Base-by-base conservation (phyloP, 371 early-diverging fungal genomes). In the Blakeslea trispora region DNA sequence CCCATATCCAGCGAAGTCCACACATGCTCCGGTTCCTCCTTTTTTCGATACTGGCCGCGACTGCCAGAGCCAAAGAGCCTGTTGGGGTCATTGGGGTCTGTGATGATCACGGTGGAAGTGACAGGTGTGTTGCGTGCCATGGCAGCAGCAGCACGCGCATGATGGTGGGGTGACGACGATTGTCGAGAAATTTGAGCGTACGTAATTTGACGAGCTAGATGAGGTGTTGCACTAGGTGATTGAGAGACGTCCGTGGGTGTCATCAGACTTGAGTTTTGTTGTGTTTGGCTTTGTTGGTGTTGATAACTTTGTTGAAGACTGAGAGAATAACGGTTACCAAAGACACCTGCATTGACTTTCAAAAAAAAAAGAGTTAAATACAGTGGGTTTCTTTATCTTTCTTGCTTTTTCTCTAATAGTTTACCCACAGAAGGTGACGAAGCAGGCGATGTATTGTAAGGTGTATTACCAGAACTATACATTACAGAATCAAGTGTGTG, bases 1-100 rank as follows among this genome's bases (percentile, higher is more conserved):
- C 96, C 95, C 62, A 97, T 73, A 74, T 97, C 97, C 23, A 97
- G 64, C 1, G 82, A 82, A 4, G 90, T 87, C 95, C 95, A 96
- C 24, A 75, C 72, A 32, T 77, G 74, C 10, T 46, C 40, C 10
- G 56, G 32, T 21, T 44, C 54, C 31, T 58, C 54, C n/a, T 47
- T 40, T 43, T 46, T 28, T 22, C 53, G 48, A 22, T 64, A 40
- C 1, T 19, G 28, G 37, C 45, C 50, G 9, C 59, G 52, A 39
- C 34, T 47, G 5, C 22, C 19, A 14, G 28, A 45, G 5, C 45
- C 35, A 22, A 75, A 55, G 4, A 70, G 44, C 65, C 81, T 83
- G 40, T 66, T 67, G 2, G 85, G 84, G 58, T 82, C 83, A 58
- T 84, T 83, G 34, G 85, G 86, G 56, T 84, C 85, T 1, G 81